Evolutionary conservation across 768 basidiomycete species (phyloP), one percentile per base, ranked within the genome.

Genomic region (Tylopilus sp.): DNA sequence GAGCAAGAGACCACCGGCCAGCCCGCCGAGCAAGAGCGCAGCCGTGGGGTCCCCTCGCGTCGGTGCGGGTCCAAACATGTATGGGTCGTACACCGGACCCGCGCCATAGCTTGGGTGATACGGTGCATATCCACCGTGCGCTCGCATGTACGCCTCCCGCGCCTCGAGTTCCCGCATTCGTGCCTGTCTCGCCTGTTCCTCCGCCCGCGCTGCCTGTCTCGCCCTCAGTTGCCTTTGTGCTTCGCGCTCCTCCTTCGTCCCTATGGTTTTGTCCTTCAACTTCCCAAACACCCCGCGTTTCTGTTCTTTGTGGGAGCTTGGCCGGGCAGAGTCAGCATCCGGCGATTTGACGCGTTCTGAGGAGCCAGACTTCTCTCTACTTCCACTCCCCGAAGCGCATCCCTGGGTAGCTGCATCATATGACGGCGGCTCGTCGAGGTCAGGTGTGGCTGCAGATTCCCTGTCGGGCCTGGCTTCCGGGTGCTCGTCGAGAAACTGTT

Each of bases 231-330:
- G 66, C 60, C 57, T 73, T 25, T 71, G 68, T 40, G 74, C 73
- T 62, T 83, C 79, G 6, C 84, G 72, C 65, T 86, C 84, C 59
- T 85, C 84, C 64, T 81, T 83, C 3, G 83, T 85, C 1, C 82
- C 81, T 13, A 82, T 78, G 0, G 81, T 73, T 61, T 81, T 84
- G 60, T 86, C 84, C 62, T 84, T 86, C 58, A 87, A 53, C 60
- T 76, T 83, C 2, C 75, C 78, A 56, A 88, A 74, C 55, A 87
- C 72, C 0, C 85, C 80, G 25, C 79, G 71, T 56, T 80, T 79
- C 44, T 72, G 65, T 22, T 67, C 63, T n/a, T 21, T 0, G 3
- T 42, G 54, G 36, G 50, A 41, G 30, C 45, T 48, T 21, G 53
- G 25, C 25, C 44, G 54, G 1, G 52, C 54, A 2, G 46, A 24